Percentiles rank a stretch among this genome's conserved stretches.
Evolutionary conservation across 2,329 filamentous ascomycete species (phyloP).

Genomic region (Diaporthe vaccinii): DNA sequence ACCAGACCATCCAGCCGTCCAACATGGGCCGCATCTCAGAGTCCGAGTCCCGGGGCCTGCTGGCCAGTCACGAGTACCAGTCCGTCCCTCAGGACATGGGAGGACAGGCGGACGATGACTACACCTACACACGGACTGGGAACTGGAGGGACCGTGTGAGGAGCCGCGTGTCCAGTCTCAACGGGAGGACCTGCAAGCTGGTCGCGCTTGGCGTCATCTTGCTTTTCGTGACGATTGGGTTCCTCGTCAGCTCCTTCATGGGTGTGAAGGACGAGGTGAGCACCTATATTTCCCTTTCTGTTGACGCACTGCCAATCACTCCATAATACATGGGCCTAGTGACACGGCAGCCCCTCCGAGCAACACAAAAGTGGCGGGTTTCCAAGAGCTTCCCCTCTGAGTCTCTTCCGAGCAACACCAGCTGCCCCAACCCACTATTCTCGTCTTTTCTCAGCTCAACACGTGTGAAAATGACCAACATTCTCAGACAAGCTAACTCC

Average conservation of each 20-base stretch:
- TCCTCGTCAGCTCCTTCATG: constrained; percentile 48
- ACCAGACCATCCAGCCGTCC: constrained; percentile 58
- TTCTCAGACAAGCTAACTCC: constrained; percentile 32
- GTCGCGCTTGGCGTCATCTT: constrained; percentile 48
- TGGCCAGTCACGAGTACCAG: constrained; percentile 48
- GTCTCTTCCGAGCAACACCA: neutral
- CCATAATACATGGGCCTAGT: neutral
- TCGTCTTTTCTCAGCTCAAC: neutral
- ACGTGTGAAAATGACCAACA: neutral
- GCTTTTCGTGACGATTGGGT: constrained; percentile 48
- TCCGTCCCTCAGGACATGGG: constrained; percentile 52
- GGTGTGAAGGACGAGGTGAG: constrained; percentile 47
- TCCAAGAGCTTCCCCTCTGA: neutral
- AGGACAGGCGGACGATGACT: constrained; percentile 40
- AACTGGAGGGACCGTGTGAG: constrained; percentile 47
- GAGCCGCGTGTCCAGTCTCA: constrained; percentile 45
- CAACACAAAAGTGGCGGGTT: neutral
- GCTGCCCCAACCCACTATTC: neutral
- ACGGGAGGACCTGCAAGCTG: constrained; percentile 49
- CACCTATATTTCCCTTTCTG: constrained; percentile 33
- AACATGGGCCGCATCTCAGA: constrained; percentile 55
- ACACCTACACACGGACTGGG: constrained; percentile 2
- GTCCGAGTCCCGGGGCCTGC: constrained; percentile 59
- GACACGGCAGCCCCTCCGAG: constrained; percentile 10
- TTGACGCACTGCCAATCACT: neutral